Evolutionary conservation across 352 stramenopile species (phyloP), one percentile per base, ranked within the genome.

Genomic region (Pythium biforme): DNA sequence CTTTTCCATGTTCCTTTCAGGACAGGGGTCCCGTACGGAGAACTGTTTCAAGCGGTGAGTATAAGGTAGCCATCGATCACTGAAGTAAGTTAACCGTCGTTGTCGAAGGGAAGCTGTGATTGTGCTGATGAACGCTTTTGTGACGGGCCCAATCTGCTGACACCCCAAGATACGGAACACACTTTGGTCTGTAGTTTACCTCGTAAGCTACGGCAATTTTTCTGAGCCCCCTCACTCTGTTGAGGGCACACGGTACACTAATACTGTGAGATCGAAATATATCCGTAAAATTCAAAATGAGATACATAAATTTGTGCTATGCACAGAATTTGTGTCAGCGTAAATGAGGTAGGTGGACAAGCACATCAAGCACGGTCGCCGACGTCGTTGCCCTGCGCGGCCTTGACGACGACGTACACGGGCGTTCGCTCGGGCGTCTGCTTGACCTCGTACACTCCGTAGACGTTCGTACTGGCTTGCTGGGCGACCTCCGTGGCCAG

Each of bases 161-260:
- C 79, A 87, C 77, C 79, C 79, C 73, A 86, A 74, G 75, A 89
- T 77, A 89, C 79, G 67, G 77, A 89, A 87, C 79, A 89, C 79
- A 82, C n/a, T 70, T 78, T 83, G 26, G 51, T 72, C 65, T 26
- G 53, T 41, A 54, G 54, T 82, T 61, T 59, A 65, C 54, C 17
- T 22, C 19, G 55, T 63, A 61, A 45, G 37, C 23, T 83, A 65
- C 61, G 66, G 79, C 79, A 89, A 89, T 88, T 89, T 89, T 88
- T 88, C 22, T 52, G 39, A 50, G 19, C 19, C 39, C 58, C 49
- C 39, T 64, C 48, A 56, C 39, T 25, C 20, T 40, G 34, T 64
- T 53, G 58, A 64, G 58, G 58, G 58, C 40, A 47, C 40, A 26
- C 8, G 20, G 19, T 8, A 17, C 39, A 22, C 39, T 15, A 15